phyloP scores from a whole-genome alignment of 1,284 basidiomycete genomes.

The Ceratobasidium sp. region DNA sequence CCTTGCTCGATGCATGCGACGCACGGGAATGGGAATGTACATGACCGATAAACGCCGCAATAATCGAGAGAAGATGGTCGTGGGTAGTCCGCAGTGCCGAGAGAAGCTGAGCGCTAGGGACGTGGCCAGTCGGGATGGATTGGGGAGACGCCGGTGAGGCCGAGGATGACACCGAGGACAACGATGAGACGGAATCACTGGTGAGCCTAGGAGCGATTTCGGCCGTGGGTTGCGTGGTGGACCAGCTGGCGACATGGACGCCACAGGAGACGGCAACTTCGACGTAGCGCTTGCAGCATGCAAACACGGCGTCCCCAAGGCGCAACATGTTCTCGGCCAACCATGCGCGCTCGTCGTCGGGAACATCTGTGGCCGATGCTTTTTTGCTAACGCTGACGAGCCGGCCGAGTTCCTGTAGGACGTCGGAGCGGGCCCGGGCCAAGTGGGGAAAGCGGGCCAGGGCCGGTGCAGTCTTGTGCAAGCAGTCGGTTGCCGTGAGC shows the following conservation, averaged over 20 bases:
- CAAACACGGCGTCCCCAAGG: slow-evolving; percentile 74
- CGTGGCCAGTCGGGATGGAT: slow-evolving; percentile 73
- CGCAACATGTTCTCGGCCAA: slow-evolving; percentile 77
- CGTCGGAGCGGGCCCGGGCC: slow-evolving; percentile 38
- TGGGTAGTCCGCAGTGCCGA: slow-evolving; percentile 77
- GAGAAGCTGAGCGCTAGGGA: slow-evolving; percentile 68
- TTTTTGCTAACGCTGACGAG: slow-evolving; percentile 85
- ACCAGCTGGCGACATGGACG: slow-evolving; percentile 6
- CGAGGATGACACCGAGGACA: slow-evolving; percentile 66
- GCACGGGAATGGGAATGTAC: slow-evolving; percentile 89
- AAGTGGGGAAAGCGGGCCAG: slow-evolving; percentile 58
- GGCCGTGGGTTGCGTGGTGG: not conserved
- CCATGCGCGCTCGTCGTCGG: slow-evolving; percentile 48
- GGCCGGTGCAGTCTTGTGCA: slow-evolving; percentile 80
- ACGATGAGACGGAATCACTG: slow-evolving; percentile 51
- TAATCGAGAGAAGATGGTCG: slow-evolving; percentile 88
- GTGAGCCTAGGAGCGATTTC: not conserved
- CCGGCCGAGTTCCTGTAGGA: slow-evolving; percentile 81
- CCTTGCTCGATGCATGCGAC: slow-evolving; percentile 89
- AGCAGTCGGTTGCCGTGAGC: slow-evolving; percentile 82
- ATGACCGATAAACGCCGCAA: slow-evolving; percentile 97
- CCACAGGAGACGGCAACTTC: slow-evolving; percentile 32
- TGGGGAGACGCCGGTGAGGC: slow-evolving; percentile 55
- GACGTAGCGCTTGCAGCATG: slow-evolving; percentile 47
- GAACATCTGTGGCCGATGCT: slow-evolving; percentile 52